Evolutionary conservation across 495 filamentous ascomycete genomes (phyloP), one percentile per base, ranked within the genome.

Genomic region (Sordaria brevicollis): DNA sequence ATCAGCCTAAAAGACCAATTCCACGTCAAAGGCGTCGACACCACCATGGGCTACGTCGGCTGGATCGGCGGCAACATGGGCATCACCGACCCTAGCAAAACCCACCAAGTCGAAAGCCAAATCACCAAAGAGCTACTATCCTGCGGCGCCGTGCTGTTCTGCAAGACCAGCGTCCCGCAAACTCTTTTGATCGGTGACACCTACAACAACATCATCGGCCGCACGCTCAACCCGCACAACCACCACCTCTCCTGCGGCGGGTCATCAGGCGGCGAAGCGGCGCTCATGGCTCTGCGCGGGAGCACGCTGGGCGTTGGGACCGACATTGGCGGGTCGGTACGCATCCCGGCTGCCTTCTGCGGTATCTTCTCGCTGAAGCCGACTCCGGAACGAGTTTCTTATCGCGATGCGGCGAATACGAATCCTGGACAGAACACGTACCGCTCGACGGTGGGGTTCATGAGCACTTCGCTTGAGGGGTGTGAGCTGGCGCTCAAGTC

Each of bases 261-360:
- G 5, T 87, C 84, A 62, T 86, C 84, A 1, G 88, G 88, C 0
- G 87, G 87, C 5, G 88, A 89, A 74, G 86, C 83, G 15, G 86
- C 85, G 2, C 72, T 87, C 15, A 65, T 81, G 11, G 81, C 78
- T 0, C 74, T 86, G 43, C 71, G 79, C 31, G 85, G 85, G 4
- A 81, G 79, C 67, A 66, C 78, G 0, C 65, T 83, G 34, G 82
- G 83, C 4, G 71, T 89, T 1, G 86, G 86, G 0, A 92, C 90
- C 15, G 91, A 93, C 79, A 89, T 93, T 68, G 91, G 90, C 0
- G 91, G 91, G 8, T 88, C 85, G 7, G 84, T 90, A 31, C 79
- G 88, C 4, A 82, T 90, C 29, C 89, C 89, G 0, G 85, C 86
- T 0, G 85, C 87, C 74, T 89, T 85, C 69, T 82, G 84, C 65